Percentiles rank a stretch among this genome's conserved stretches.
Evolutionary conservation across 257 asterid genomes (phyloP).

Genomic region (Cynanchum wilfordii): DNA sequence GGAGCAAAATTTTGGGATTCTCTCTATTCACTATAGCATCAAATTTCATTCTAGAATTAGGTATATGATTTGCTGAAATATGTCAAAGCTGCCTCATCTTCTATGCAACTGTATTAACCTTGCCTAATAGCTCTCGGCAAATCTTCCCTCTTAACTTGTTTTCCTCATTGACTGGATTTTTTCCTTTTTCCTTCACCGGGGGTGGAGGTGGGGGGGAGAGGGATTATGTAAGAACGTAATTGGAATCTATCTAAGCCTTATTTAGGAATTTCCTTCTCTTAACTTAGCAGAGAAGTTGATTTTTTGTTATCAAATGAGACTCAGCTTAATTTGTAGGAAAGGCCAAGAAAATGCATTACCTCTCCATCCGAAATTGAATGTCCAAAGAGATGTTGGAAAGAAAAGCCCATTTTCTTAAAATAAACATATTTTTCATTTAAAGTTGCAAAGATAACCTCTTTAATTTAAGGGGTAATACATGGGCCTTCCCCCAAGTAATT

Average conservation of each 20-base stretch:
- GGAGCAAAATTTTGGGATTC: neutral
- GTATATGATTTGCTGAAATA: neutral
- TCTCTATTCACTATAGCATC: no score
- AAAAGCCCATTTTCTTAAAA: neutral
- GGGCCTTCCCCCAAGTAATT: neutral
- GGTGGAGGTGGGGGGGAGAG: no score
- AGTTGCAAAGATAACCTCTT: neutral
- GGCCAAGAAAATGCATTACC: no score
- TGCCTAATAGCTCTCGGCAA: neutral
- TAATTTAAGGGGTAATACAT: no score
- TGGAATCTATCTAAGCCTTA: neutral
- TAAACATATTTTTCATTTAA: no score
- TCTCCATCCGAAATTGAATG: no score
- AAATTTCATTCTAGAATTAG: neutral
- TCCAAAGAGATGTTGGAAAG: neutral
- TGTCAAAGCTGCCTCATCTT: neutral
- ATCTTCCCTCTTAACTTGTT: neutral
- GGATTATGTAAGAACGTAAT: neutral
- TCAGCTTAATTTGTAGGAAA: no score
- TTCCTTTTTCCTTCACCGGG: no score
- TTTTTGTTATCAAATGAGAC: neutral
- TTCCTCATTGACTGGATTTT: neutral
- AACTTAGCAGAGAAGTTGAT: neutral
- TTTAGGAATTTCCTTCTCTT: neutral
- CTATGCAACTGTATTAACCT: neutral